Conservation (phyloP, 2,329 filamentous ascomycete species). For the Aspergillus sergii region DNA sequence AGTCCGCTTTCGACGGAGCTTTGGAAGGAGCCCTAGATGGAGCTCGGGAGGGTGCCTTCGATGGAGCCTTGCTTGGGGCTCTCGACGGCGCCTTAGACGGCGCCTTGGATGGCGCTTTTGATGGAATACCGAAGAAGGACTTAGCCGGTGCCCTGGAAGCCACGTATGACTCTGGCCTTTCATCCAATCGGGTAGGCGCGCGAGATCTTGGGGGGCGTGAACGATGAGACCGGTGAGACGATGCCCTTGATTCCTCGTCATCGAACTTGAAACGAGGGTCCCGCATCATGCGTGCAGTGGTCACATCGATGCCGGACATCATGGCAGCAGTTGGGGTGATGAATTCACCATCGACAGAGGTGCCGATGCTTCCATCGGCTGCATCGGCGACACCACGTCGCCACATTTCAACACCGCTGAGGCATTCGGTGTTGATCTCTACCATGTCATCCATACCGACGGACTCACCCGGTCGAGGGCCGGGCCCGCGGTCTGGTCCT, state of each 20-base stretch:
- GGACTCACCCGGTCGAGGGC: conserved; percentile 16
- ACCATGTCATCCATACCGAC: conserved; percentile 59
- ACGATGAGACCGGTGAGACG: conserved; percentile 39
- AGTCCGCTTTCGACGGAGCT: conserved; percentile 25
- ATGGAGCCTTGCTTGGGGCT: conserved; percentile 25
- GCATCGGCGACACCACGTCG: conserved; percentile 64
- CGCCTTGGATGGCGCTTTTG: conserved; percentile 17
- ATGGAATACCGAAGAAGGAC: conserved; percentile 17
- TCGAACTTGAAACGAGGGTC: conserved; percentile 40
- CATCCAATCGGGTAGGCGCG: conserved; percentile 10
- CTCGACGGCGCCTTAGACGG: conserved; percentile 10
- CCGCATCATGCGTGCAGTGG: conserved; percentile 31
- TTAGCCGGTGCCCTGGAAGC: conserved; percentile 15
- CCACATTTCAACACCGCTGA: conserved; percentile 65
- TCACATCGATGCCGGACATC: conserved; percentile 48
- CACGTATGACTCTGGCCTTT: conserved; percentile 21
- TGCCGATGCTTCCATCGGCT: conserved; percentile 56
- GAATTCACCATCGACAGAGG: conserved; percentile 67
- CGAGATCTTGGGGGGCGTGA: conserved; percentile 25
- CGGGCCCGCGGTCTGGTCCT: neutral
- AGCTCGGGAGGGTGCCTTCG: conserved; percentile 20
- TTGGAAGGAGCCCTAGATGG: conserved; percentile 19
- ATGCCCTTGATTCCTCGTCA: conserved; percentile 37
- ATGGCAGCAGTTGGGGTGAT: conserved; percentile 61
- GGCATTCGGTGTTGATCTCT: conserved; percentile 52